Evolutionary conservation across 2,329 filamentous ascomycete genomes (phyloP), one percentile per base, ranked within the genome.

Genomic region (Aspergillus sp.): DNA sequence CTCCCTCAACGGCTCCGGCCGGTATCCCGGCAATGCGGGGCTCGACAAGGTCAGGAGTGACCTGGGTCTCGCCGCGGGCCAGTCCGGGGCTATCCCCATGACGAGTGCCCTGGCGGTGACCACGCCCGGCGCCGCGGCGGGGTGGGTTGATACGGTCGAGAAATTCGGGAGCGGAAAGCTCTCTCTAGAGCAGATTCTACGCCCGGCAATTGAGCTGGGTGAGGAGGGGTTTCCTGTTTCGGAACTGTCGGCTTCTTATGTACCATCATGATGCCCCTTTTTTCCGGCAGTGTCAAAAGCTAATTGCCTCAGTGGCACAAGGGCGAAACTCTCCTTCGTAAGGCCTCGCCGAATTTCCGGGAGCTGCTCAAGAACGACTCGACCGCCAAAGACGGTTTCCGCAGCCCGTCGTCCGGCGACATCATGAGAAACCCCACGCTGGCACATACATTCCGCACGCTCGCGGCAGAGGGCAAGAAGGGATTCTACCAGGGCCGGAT

Each of bases 1-100:
- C 34, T 84, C 86, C 7, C 67, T 96, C 59, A 98, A 98, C 59
- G 91, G 88, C 13, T 95, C 88, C 1, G 91, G 91, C n/a, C 78
- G 91, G 16, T 76, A 86, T 3, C 78, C 83, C 4, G 69, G 63
- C 32, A 76, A 80, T 24, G 77, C 66, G 41, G 82, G 78, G 0
- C 68, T 93, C 1, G 79, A 86, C 33, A 70, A 67, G 19, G 71
- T 93, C 34, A 74, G 83, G 15, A 69, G 71, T 35, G 78, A 82
- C 41, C 67, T 96, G 15, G 76, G 75, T 0, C 49, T 91, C 10
- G 66, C 70, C 2, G 70, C 75, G 5, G 75, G 71, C 8, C 61
- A 73, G 24, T 45, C 52, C 1, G 68, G 67, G 0, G 69, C 65
- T 1, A 88, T 95, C 19, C 86, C 88, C 11, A 75, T 81, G 64